phyloP scores from a whole-genome alignment of 2,329 filamentous ascomycete genomes.

The Intubia oerlemansii region DNA sequence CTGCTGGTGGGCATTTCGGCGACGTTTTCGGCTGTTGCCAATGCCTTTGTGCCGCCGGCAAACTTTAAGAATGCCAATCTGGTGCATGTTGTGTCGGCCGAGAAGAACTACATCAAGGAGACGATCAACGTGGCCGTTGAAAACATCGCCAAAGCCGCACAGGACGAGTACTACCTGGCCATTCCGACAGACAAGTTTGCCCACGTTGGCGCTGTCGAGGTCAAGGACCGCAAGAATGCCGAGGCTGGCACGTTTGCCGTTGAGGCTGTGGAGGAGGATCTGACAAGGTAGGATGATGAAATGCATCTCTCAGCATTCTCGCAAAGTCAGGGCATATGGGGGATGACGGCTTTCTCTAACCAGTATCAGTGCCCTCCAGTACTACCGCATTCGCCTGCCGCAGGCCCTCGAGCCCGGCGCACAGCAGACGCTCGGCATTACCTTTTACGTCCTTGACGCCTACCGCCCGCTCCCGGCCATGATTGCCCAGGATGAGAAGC shows the following conservation, averaged over 20 bases:
- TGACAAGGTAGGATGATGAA: constrained; percentile 26
- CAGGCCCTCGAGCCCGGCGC: constrained; percentile 51
- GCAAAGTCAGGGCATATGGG: too few species aligned
- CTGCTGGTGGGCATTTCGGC: constrained; percentile 35
- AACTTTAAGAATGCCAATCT: constrained; percentile 90
- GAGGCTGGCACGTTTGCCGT: constrained; percentile 45
- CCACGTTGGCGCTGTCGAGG: constrained; percentile 69
- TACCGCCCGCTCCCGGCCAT: constrained; percentile 59
- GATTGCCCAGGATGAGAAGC: constrained; percentile 67
- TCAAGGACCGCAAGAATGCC: constrained; percentile 72
- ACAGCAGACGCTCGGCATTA: constrained; percentile 74
- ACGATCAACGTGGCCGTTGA: constrained; percentile 86
- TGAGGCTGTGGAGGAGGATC: constrained; percentile 43
- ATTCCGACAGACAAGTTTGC: constrained; percentile 59
- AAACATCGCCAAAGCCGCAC: constrained; percentile 59
- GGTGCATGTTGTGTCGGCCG: constrained; percentile 72
- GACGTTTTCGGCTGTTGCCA: constrained; percentile 18
- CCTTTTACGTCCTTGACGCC: constrained; percentile 62
- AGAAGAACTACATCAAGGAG: constrained; percentile 82
- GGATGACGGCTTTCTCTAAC: too few species aligned
- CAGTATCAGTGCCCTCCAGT: constrained; percentile 53
- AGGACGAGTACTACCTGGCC: constrained; percentile 79
- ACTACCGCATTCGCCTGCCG: constrained; percentile 66
- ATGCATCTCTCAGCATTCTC: too few species aligned
- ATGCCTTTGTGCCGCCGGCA: constrained; percentile 63